Evolutionary conservation across 345 rosid genomes (phyloP).

Genomic region (Populus pruinosa): DNA sequence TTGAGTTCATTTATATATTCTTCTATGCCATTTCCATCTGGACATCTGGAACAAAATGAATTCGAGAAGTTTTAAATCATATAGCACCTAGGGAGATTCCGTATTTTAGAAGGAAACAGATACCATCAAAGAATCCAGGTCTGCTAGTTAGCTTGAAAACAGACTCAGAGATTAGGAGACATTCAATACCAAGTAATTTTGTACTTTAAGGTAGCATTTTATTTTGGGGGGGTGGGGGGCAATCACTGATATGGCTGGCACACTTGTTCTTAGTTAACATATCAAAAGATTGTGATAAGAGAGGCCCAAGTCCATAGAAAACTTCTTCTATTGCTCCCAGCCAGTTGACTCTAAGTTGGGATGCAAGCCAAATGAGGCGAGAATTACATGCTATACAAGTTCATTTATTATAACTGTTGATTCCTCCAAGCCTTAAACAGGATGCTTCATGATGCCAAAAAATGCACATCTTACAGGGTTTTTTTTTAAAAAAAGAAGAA

Average conservation of each 20-base stretch:
- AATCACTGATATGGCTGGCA: neutral
- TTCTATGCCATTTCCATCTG: neutral
- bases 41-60: neutral
- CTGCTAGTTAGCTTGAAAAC: neutral
- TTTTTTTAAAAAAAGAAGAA: too few species aligned
- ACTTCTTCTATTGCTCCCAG: neutral
- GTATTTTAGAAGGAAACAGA: neutral
- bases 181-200: neutral
- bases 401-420: neutral
- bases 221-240: neutral
- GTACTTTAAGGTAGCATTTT: neutral
- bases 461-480: neutral
- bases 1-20: neutral
- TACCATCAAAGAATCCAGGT: neutral
- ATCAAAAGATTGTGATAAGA: neutral
- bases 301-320: neutral
- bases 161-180: neutral
- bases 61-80: neutral
- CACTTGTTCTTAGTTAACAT: too few species aligned
- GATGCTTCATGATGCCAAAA: neutral
- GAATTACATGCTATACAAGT: neutral
- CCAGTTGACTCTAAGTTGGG: neutral
- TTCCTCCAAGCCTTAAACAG: neutral
- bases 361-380: neutral
- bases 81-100: neutral